Percentiles rank a stretch among this genome's conserved stretches.
These are phyloP conservation scores for Pseudoscleropodium purum DNA, from an alignment of 225 moss, liverwort and hornwort genomes.

Conservation along the genomic window DNA sequence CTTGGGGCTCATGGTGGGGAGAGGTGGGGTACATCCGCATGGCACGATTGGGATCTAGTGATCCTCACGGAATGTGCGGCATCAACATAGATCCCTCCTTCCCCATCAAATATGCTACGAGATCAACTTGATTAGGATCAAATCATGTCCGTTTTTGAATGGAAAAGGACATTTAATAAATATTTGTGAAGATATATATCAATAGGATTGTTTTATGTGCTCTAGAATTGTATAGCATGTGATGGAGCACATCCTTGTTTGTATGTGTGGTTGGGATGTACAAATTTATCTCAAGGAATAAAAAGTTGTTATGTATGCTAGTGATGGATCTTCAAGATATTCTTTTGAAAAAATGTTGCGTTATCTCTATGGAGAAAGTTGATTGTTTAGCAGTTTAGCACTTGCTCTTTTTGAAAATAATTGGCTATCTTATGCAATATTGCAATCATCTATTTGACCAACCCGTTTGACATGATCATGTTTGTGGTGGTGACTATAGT, in stretches of 20 bases:
- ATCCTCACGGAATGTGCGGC: constrained; percentile 6
- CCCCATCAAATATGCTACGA: neutral
- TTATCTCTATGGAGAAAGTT: neutral
- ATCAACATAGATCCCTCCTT: constrained; percentile 60
- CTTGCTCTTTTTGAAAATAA: neutral
- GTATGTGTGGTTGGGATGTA: neutral
- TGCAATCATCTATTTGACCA: neutral
- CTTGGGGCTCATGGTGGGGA: constrained; percentile 63
- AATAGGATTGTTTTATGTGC: neutral
- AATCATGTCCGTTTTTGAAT: neutral
- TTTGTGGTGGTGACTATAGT: neutral
- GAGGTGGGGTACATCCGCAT: constrained; percentile 51
- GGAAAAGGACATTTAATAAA: neutral
- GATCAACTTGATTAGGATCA: neutral
- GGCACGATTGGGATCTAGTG: neutral
- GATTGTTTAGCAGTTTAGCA: neutral
- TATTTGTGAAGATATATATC: neutral
- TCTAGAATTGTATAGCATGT: neutral
- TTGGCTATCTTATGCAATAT: neutral
- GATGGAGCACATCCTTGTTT: neutral
- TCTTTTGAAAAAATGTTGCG: neutral
- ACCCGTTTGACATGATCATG: neutral
- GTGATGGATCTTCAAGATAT: no score
- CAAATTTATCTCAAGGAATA: neutral
- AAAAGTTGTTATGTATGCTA: neutral